Evolutionary conservation across 2,329 filamentous ascomycete genomes (phyloP).

Genomic region (Ophiosphaerella herpotricha): DNA sequence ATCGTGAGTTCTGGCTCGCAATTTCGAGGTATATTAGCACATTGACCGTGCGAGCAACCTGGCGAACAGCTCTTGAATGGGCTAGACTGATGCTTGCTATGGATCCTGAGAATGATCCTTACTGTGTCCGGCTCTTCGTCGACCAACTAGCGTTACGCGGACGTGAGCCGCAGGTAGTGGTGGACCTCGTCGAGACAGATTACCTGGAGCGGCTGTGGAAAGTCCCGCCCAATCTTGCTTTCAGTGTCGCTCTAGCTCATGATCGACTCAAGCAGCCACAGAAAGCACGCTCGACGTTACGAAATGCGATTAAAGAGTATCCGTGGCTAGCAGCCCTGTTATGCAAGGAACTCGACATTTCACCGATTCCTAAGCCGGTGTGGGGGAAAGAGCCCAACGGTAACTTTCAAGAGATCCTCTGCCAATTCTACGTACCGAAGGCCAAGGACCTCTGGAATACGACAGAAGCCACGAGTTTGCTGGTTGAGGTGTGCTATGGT

Average conservation of each 20-base stretch:
- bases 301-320: constrained; percentile 69
- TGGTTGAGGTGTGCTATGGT: constrained; percentile 70
- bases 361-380: constrained; percentile 73
- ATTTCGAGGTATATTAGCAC: constrained; percentile 88
- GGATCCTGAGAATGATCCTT: constrained; percentile 75
- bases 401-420: constrained; percentile 69
- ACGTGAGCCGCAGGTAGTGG: constrained; percentile 74
- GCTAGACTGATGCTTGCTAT: constrained; percentile 80
- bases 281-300: constrained; percentile 68
- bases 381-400: constrained; percentile 78
- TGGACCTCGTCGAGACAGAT: constrained; percentile 66
- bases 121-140: constrained; percentile 77
- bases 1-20: constrained; percentile 89
- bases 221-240: constrained; percentile 71
- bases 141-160: constrained; percentile 85
- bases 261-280: constrained; percentile 70
- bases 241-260: constrained; percentile 77
- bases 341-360: constrained; percentile 78
- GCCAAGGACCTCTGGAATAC: constrained; percentile 88
- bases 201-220: constrained; percentile 55
- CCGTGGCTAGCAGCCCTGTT: constrained; percentile 86
- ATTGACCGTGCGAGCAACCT: constrained; percentile 87
- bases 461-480: constrained; percentile 68
- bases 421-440: constrained; percentile 74
- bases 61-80: constrained; percentile 92